Conservation (phyloP, 805 yeast genomes). For the Wickerhamiella bombiphila region DNA sequence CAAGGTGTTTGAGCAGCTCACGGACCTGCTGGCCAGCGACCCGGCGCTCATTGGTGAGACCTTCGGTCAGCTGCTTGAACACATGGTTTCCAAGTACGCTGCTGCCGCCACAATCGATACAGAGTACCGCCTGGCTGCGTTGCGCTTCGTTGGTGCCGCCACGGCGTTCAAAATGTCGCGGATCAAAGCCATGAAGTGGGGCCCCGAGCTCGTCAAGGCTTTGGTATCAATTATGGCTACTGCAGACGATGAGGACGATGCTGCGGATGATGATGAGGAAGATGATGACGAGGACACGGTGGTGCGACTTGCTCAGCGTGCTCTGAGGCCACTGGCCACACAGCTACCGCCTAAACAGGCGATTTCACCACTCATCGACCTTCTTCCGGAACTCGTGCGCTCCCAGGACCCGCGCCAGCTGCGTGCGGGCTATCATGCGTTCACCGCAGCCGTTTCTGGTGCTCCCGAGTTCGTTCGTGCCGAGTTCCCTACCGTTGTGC, state of each 20-base stretch:
- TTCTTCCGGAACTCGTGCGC: conserved; percentile 26
- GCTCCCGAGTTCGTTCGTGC: conserved; percentile 84
- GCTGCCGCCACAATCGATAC: conserved; percentile 50
- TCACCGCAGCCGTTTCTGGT: conserved; percentile 77
- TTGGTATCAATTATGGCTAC: conserved; percentile 68
- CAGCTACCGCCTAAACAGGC: conserved; percentile 91
- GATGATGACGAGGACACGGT: conserved; percentile 87
- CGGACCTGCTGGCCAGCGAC: conserved; percentile 62
- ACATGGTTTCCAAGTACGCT: conserved; percentile 58
- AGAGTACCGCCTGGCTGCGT: conserved; percentile 68
- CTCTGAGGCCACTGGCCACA: conserved; percentile 61
- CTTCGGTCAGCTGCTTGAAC: conserved; percentile 50
- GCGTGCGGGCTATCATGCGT: conserved; percentile 71
- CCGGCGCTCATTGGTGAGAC: conserved; percentile 64
- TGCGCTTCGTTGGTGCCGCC: conserved; percentile 69
- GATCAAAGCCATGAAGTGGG: conserved; percentile 65
- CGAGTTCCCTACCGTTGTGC: conserved; percentile 49
- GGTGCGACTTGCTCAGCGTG: conserved; percentile 58
- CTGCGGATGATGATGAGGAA: conserved; percentile 66
- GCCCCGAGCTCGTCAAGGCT: conserved; percentile 59
- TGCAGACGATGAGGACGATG: conserved; percentile 59
- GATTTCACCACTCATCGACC: conserved; percentile 55
- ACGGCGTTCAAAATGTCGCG: conserved; percentile 70
- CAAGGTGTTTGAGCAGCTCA: conserved; percentile 71
- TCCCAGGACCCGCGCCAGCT: conserved; percentile 61